These are phyloP conservation scores for Solanum ossicruentum DNA, from an alignment of 257 asterid species.

Conservation along the genomic window DNA sequence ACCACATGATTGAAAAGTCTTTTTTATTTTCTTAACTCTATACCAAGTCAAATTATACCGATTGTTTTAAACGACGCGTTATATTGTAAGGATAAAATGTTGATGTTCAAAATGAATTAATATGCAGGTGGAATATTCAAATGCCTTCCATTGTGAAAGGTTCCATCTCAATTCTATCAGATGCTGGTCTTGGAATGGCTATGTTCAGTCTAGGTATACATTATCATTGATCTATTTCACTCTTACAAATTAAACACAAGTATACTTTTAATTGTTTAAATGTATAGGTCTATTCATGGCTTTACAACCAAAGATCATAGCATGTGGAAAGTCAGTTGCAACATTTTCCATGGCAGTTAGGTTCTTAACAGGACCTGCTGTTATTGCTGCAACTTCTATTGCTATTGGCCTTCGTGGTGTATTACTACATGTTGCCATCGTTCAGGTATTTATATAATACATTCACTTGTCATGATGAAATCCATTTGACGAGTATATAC, in stretches of 20 bases:
- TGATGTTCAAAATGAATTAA: background rate
- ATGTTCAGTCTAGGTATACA: conserved; percentile 78
- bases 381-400: conserved; percentile 84
- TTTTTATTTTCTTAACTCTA: too few species aligned
- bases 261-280: background rate
- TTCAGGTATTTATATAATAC: conserved; percentile 37
- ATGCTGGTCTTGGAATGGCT: conserved; percentile 98
- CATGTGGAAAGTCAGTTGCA: conserved; percentile 84
- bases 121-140: conserved; percentile 66
- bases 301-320: conserved; percentile 81
- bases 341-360: conserved; percentile 89
- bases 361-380: conserved; percentile 93
- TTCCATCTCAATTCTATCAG: conserved; percentile 81
- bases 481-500: background rate
- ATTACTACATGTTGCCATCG: conserved; percentile 73
- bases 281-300: conserved; percentile 83
- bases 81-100: background rate
- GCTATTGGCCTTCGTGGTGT: conserved; percentile 85
- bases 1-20: too few species aligned
- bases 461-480: background rate
- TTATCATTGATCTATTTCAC: too few species aligned
- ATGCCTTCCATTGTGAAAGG: conserved; percentile 84
- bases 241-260: background rate
- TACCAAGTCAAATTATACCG: too few species aligned
- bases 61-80: too few species aligned